Conservation (phyloP, 202 grass and related monocot genomes). For the Eragrostis tef region DNA sequence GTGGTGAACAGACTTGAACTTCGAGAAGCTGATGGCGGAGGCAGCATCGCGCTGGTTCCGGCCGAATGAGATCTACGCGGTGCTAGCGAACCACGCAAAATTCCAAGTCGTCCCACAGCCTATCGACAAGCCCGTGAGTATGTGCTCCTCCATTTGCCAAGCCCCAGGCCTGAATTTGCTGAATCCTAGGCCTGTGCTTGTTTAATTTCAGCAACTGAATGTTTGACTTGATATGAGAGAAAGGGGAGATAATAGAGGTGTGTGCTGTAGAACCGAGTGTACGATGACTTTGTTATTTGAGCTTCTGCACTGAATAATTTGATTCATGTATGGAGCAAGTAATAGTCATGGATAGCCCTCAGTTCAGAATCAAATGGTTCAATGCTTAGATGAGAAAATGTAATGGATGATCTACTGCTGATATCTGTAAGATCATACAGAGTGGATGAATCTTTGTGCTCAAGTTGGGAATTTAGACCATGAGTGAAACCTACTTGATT, state of each 20-base stretch:
- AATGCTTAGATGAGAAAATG: slow-evolving; percentile 10
- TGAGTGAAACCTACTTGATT: not conserved
- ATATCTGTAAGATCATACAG: slow-evolving; percentile 8
- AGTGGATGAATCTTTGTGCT: slow-evolving; percentile 1
- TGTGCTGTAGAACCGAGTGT: not conserved
- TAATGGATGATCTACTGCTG: slow-evolving; percentile 1
- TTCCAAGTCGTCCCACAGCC: slow-evolving; percentile 79
- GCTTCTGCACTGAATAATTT: slow-evolving; percentile 11
- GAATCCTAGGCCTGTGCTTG: slow-evolving; percentile 24
- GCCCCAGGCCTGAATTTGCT: slow-evolving; percentile 12
- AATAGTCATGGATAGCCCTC: not conserved
- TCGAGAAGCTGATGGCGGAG: slow-evolving; percentile 67
- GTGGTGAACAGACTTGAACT: slow-evolving; percentile 73
- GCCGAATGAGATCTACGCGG: slow-evolving; percentile 89
- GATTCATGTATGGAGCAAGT: not conserved
- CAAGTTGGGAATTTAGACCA: not conserved
- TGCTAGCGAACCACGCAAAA: slow-evolving; percentile 68
- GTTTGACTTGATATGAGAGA: not conserved
- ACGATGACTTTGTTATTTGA: not conserved
- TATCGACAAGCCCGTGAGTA: slow-evolving; percentile 74
- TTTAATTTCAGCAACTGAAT: slow-evolving; percentile 37
- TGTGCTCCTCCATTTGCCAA: slow-evolving; percentile 28
- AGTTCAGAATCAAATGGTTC: slow-evolving; percentile 2
- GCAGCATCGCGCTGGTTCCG: slow-evolving; percentile 73
- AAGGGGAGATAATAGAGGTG: not conserved